A percentile compares a stretch with the other conserved stretches of the same genome.
Conservation (phyloP, 2,329 filamentous ascomycete species). For the Pezicula rhizophila region DNA sequence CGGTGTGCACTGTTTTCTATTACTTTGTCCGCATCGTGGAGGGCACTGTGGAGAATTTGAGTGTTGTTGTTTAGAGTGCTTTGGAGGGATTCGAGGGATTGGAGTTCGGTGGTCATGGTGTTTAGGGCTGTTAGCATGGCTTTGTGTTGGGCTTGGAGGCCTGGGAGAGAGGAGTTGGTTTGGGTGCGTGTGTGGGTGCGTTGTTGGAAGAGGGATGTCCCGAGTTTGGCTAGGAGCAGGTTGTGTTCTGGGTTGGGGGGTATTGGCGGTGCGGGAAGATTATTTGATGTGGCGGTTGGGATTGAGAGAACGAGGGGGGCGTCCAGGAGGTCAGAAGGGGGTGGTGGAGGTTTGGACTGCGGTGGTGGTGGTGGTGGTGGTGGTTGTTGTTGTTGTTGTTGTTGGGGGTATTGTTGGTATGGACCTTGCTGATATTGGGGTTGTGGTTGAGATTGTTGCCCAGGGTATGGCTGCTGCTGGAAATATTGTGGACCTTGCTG, state of each 20-base stretch:
- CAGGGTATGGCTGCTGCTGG: conserved; percentile 4
- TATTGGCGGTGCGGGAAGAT: conserved; percentile 70
- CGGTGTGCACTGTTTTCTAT: conserved; percentile 67
- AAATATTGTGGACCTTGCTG: conserved; percentile 4
- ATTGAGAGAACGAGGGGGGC: conserved; percentile 44
- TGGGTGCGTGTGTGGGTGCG: conserved; percentile 65
- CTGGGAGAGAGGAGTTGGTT: conserved; percentile 67
- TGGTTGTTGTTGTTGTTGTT: conserved; percentile 21
- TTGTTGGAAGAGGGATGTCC: conserved; percentile 60
- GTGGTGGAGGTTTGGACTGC: conserved; percentile 27
- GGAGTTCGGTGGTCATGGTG: conserved; percentile 67
- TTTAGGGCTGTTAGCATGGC: conserved; percentile 68
- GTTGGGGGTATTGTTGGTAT: conserved; percentile 21
- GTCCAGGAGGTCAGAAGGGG: conserved; percentile 46
- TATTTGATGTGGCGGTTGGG: conserved; percentile 35
- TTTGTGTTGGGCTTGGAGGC: conserved; percentile 70
- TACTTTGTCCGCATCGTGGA: conserved; percentile 71
- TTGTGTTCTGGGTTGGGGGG: conserved; percentile 96
- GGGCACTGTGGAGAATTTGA: conserved; percentile 67
- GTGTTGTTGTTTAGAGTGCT: conserved; percentile 71
- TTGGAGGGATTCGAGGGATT: conserved; percentile 64
- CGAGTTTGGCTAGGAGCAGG: conserved; percentile 72
- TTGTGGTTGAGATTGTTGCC: conserved; percentile 14
- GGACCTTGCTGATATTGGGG: conserved; percentile 19
- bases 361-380: conserved; percentile 29